Conservation (phyloP, 495 filamentous ascomycete genomes). For the Aspergillus leporis region DNA sequence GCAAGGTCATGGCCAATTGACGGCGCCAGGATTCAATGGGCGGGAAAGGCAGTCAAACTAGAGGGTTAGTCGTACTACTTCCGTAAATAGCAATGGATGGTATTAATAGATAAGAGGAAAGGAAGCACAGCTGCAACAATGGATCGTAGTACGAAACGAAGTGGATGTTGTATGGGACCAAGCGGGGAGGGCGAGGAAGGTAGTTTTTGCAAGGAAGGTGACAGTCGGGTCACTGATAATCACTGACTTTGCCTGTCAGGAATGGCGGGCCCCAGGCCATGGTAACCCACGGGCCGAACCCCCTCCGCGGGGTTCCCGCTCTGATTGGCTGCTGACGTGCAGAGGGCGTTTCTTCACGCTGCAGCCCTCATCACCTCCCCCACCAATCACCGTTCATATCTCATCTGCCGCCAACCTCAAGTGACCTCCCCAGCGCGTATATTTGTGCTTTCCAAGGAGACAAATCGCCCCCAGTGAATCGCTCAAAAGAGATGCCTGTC, state of each 20-base stretch:
- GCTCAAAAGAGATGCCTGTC: background rate
- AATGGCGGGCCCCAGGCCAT: too few species aligned
- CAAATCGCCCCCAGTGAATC: background rate
- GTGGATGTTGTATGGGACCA: background rate
- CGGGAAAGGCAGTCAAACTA: background rate
- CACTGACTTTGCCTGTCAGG: background rate
- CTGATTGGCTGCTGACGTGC: slow-evolving; percentile 20
- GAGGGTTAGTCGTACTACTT: background rate
- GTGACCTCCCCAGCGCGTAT: slow-evolving; percentile 28
- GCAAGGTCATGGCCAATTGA: slow-evolving; percentile 9
- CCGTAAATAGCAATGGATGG: background rate
- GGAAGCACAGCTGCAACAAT: background rate
- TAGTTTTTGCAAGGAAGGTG: background rate
- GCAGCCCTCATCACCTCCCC: slow-evolving; percentile 24
- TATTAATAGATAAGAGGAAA: slow-evolving; percentile 7
- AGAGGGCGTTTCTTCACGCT: slow-evolving; percentile 28
- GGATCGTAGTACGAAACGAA: too few species aligned
- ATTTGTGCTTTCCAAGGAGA: background rate
- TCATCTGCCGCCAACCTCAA: slow-evolving; percentile 9
- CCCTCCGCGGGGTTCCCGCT: too few species aligned
- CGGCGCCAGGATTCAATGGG: background rate
- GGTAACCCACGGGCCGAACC: too few species aligned
- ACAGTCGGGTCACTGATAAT: slow-evolving; percentile 7
- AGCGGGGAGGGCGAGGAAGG: background rate
- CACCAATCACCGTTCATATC: slow-evolving; percentile 18